Evolutionary conservation across 305 asterid genomes (phyloP).

Genomic region (Fraxinus dipetala): DNA sequence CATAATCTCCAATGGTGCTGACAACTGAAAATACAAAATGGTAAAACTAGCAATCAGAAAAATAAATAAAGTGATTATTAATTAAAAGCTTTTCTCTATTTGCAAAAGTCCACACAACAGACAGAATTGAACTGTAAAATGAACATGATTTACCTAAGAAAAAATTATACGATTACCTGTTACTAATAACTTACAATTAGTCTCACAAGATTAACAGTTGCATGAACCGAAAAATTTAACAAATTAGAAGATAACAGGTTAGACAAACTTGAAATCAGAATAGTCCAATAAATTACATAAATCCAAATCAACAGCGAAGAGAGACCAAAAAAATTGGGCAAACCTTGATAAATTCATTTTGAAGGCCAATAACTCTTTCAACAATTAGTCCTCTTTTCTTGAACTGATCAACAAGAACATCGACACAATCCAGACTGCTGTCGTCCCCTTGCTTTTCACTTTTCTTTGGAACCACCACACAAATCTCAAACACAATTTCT

Average conservation of each 20-base stretch:
- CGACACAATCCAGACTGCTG: slow-evolving; percentile 44
- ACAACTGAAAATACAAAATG: slow-evolving; percentile 52
- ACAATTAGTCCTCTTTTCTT: slow-evolving; percentile 59
- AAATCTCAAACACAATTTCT: slow-evolving; percentile 66
- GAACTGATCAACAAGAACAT: slow-evolving; percentile 65
- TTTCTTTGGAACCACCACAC: slow-evolving; percentile 62
- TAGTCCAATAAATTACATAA: neutral
- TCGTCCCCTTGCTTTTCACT: slow-evolving; percentile 36
- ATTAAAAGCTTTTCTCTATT: neutral
- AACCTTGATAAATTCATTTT: slow-evolving; percentile 81
- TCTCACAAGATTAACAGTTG: neutral
- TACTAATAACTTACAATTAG: neutral
- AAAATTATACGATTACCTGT: neutral
- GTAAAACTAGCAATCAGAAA: neutral
- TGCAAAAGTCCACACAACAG: neutral
- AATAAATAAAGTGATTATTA: neutral
- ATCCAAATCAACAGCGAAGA: neutral
- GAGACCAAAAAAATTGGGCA: neutral
- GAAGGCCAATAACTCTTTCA: slow-evolving; percentile 72
- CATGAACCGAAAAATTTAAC: neutral
- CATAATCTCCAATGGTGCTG: slow-evolving; percentile 60
- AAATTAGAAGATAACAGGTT: neutral
- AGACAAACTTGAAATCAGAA: neutral
- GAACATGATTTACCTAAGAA: neutral
- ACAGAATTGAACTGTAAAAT: neutral